Percentiles rank a stretch among this genome's conserved stretches.
phyloP scores from a whole-genome alignment of 805 yeast genomes.

The Metahyphopichia silvanorum region DNA sequence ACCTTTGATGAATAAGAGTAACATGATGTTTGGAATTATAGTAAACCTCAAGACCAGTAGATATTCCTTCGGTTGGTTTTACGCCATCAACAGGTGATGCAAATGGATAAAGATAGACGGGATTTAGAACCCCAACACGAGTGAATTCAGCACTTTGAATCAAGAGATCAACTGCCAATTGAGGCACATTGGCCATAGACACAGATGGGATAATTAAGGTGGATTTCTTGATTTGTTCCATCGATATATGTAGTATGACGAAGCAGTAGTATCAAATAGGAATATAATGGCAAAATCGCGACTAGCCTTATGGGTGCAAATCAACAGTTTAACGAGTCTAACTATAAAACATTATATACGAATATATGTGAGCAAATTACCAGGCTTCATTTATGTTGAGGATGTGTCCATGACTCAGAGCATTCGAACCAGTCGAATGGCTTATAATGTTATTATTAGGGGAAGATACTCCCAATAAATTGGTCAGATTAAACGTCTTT shows the following conservation, averaged over 20 bases:
- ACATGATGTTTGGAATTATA: slow-evolving; percentile 36
- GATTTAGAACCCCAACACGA: slow-evolving; percentile 56
- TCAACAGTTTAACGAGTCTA: too few species aligned
- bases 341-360: too few species aligned
- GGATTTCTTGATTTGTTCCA: slow-evolving; percentile 15
- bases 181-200: slow-evolving; percentile 89
- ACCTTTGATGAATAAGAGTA: slow-evolving; percentile 72
- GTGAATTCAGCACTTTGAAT: slow-evolving; percentile 57
- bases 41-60: slow-evolving; percentile 68
- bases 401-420: too few species aligned
- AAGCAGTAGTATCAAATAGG: too few species aligned
- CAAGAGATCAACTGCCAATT: slow-evolving; percentile 70
- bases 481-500: background rate
- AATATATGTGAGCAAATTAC: too few species aligned
- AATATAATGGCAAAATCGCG: too few species aligned
- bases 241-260: too few species aligned
- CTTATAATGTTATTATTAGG: slow-evolving; percentile 9
- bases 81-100: slow-evolving; percentile 75
- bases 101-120: slow-evolving; percentile 70
- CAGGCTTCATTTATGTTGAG: too few species aligned
- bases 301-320: too few species aligned
- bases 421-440: slow-evolving; percentile 1
- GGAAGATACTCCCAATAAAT: slow-evolving; percentile 7
- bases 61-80: slow-evolving; percentile 28
- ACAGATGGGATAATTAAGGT: slow-evolving; percentile 73